Evolutionary conservation across 345 rosid genomes (phyloP), one percentile per base, ranked within the genome.

Genomic region (Boechera stricta): DNA sequence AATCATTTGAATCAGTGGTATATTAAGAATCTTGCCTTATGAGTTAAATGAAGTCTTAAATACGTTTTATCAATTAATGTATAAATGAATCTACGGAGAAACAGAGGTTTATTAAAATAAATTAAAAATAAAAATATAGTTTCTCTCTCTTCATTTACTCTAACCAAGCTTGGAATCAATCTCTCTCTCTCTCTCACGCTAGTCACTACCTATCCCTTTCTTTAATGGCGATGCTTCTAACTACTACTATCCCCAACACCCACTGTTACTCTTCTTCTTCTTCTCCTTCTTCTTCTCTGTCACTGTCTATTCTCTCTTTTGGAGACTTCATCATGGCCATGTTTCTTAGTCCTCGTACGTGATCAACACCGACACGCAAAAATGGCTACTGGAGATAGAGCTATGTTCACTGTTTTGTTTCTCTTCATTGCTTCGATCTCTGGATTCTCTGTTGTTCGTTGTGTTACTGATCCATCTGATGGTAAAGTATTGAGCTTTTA

Each of bases 391-490:
- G 66, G 63, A 28, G 66, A 38, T 12, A 44, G 60, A 48, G 68
- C 73, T 24, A 59, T 75, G 76, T 32, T 72, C 45, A 56, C 62
- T 16, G 35, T 69, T 67, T 29, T 70, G 55, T 5, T 80, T 77
- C 57, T 64, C 2, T 47, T 79, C 49, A 4, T 83, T 26, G 73
- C 58, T 26, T 41, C 24, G 73, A 78, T 85, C 80, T 82, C 64
- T 26, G 54, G 62, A 35, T 44, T 80, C 54, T 51, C 83, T 16
- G 13, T 59, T 59, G 85, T 80, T 75, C 82, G n/a, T 6, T 81
- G 82, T 78, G 71, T 61, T 76, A 87, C 88, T 73, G 88, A 87
- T 85, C 67, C 81, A 59, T 67, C 82, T 28, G 88, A 85, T 80
- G 87, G 90, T 87, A 84, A 67, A 68, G 67, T 52, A 10, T 70